These are phyloP conservation scores for Cytospora piceae DNA, from an alignment of 2,329 filamentous ascomycete genomes.

Conservation along the genomic window DNA sequence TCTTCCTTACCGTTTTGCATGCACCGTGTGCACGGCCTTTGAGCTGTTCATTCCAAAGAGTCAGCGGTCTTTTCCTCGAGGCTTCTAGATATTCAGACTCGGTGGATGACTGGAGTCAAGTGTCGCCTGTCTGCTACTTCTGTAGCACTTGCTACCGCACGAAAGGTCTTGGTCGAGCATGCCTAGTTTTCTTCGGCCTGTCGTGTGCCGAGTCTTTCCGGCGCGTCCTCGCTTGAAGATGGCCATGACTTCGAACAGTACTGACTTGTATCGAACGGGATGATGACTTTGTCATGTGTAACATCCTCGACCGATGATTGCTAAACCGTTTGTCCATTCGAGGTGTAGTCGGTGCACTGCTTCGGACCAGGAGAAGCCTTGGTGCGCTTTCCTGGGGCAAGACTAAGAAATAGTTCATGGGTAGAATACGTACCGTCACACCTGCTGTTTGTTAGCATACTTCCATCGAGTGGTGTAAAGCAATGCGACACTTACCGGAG, in stretches of 20 bases:
- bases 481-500: conserved; percentile 56
- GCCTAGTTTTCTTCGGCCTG: neutral
- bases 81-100: too few relatives aligned
- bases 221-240: neutral
- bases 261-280: neutral
- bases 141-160: conserved; percentile 19
- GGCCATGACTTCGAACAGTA: neutral
- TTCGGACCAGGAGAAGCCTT: neutral
- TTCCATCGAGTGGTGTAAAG: conserved; percentile 16
- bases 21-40: conserved; percentile 79
- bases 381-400: neutral
- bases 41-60: conserved; percentile 53
- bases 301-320: neutral
- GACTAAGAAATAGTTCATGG: conserved; percentile 27
- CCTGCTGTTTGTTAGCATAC: conserved; percentile 47
- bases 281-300: neutral
- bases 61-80: conserved; percentile 8
- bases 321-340: neutral
- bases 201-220: neutral
- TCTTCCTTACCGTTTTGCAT: conserved; percentile 79
- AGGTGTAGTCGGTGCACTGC: neutral
- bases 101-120: conserved; percentile 12
- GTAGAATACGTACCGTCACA: conserved; percentile 63
- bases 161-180: neutral
- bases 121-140: conserved; percentile 11